Evolutionary conservation across 2,329 filamentous ascomycete species (phyloP).

Genomic region (Sarocladiaceae sp.): DNA sequence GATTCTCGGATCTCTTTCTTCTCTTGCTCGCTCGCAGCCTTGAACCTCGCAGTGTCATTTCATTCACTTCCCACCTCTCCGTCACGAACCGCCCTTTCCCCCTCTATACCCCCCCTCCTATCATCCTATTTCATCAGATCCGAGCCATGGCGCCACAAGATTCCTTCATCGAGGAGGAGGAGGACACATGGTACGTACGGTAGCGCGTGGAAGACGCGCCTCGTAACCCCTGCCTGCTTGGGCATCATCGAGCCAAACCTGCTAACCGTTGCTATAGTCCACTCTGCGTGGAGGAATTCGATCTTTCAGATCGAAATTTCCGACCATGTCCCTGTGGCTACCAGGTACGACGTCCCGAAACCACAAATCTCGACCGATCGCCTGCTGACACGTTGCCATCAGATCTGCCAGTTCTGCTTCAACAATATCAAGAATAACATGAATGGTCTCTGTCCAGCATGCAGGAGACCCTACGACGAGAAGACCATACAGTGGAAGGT

Average conservation of each 20-base stretch:
- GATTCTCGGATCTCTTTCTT: conserved; percentile 7
- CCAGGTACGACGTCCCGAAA: no score
- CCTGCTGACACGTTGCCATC: conserved; percentile 10
- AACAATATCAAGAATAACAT: conserved; percentile 99
- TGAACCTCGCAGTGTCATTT: conserved; percentile 16
- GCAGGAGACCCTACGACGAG: conserved; percentile 90
- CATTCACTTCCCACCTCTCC: conserved; percentile 9
- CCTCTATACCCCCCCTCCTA: conserved; percentile 16
- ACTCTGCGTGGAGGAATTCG: conserved; percentile 97
- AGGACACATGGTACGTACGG: conserved; percentile 56
- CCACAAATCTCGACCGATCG: background rate
- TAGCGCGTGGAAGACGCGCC: conserved; percentile 2
- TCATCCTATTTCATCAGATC: conserved; percentile 14
- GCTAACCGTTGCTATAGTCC: conserved; percentile 53
- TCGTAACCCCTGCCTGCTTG: conserved; percentile 14
- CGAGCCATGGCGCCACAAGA: conserved; percentile 60
- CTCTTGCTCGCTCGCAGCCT: conserved; percentile 6
- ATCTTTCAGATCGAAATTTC: conserved; percentile 95
- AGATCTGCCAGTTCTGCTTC: conserved; percentile 99
- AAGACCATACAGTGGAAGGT: conserved; percentile 97
- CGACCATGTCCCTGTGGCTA: conserved; percentile 96
- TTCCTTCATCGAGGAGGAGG: conserved; percentile 65
- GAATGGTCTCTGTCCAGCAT: conserved; percentile 96
- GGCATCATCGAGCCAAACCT: conserved; percentile 14
- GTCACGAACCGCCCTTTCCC: conserved; percentile 13